Conservation (phyloP, 2,329 filamentous ascomycete species). For the Sporothrix pseudoabietina region DNA sequence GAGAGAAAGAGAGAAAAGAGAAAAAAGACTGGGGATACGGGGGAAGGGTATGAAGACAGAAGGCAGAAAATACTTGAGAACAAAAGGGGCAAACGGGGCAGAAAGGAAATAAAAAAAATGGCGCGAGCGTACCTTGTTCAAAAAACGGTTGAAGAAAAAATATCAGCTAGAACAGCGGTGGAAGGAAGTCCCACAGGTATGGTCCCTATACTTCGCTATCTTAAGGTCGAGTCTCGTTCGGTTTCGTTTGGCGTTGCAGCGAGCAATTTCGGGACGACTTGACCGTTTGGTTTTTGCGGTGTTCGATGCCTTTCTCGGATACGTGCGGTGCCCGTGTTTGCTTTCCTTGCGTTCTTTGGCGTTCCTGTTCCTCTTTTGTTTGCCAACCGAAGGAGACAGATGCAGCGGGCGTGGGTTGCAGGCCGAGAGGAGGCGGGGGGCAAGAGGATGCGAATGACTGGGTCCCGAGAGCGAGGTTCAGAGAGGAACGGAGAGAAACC, state of each 20-base stretch:
- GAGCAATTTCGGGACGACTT: constrained; percentile 24
- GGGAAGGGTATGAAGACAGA: neutral
- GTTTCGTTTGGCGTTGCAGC: constrained; percentile 23
- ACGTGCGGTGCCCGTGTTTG: neutral
- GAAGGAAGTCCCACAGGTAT: constrained; percentile 6
- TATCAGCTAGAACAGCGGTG: neutral
- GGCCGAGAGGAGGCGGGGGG: constrained; percentile 12
- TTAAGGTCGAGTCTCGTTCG: constrained; percentile 18
- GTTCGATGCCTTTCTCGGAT: neutral
- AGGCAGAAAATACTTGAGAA: neutral
- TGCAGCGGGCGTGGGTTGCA: constrained; percentile 17
- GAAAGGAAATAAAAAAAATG: neutral
- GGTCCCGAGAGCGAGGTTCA: constrained; percentile 11
- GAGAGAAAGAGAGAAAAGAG: neutral
- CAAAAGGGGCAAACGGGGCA: neutral
- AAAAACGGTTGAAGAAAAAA: neutral
- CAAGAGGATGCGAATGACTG: constrained; percentile 19
- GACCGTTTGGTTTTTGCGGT: neutral
- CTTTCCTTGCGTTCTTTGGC: neutral
- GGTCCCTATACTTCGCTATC: constrained; percentile 18
- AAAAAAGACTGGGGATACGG: neutral
- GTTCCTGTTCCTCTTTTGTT: neutral
- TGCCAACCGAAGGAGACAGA: neutral
- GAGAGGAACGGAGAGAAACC: neutral
- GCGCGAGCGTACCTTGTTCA: constrained; percentile 22